A percentile compares a stretch with the other conserved stretches of the same genome.
Evolutionary conservation across 345 rosid species (phyloP).

Genomic region (Orychophragmus violaceus): DNA sequence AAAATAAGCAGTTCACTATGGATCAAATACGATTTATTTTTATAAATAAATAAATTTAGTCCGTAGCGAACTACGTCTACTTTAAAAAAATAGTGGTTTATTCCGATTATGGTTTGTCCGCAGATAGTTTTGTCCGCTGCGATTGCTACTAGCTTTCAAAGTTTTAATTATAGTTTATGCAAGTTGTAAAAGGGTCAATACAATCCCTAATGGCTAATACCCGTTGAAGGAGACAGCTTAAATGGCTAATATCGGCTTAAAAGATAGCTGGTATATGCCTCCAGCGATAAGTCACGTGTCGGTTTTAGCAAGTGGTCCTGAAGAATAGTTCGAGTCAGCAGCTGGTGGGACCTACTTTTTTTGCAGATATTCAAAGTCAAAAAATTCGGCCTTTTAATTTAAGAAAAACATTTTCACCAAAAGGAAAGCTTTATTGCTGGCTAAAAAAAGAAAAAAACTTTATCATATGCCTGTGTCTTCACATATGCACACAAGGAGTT

Average conservation of each 20-base stretch:
- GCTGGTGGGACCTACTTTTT: slow-evolving; percentile 9
- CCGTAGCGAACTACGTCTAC: too few species aligned
- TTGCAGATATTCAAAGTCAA: slow-evolving; percentile 35
- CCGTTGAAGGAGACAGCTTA: slow-evolving; percentile 21
- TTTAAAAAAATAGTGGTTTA: too few species aligned
- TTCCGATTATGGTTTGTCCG: too few species aligned
- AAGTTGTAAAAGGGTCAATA: not conserved
- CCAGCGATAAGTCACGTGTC: slow-evolving; percentile 19
- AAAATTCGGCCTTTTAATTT: slow-evolving; percentile 26
- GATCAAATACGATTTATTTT: too few species aligned
- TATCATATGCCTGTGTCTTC: slow-evolving; percentile 21
- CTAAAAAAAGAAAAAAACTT: not conserved
- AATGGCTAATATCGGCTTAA: slow-evolving; percentile 21
- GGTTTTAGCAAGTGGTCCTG: slow-evolving; percentile 24
- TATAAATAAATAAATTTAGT: too few species aligned
- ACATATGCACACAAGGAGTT: slow-evolving; percentile 18
- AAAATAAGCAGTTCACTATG: too few species aligned
- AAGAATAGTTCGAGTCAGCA: slow-evolving; percentile 31
- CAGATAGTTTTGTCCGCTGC: too few species aligned
- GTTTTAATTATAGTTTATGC: not conserved
- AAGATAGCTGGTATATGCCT: not conserved
- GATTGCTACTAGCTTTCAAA: too few species aligned
- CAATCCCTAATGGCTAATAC: slow-evolving; percentile 1
- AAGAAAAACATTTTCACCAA: slow-evolving; percentile 9
- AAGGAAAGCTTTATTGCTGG: slow-evolving; percentile 25